Evolutionary conservation across 768 basidiomycete species (phyloP).

Genomic region (Suillus subaureus): DNA sequence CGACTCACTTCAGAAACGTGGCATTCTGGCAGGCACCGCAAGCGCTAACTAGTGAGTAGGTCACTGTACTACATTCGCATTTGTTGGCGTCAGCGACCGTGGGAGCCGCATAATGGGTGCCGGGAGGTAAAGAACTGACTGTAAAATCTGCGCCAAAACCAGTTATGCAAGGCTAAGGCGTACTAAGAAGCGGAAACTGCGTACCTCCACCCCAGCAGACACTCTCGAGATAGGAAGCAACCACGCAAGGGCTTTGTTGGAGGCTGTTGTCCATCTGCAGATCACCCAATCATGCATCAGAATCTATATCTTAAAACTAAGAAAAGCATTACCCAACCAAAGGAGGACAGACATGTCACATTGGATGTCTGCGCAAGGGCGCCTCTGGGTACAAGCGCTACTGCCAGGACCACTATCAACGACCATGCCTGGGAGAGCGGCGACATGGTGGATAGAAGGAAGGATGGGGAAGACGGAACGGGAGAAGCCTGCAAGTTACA

Average conservation of each 20-base stretch:
- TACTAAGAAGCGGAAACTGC: constrained; percentile 20
- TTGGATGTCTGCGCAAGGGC: constrained; percentile 26
- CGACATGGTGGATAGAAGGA: constrained; percentile 16
- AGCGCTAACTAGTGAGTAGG: constrained; percentile 57
- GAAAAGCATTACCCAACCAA: constrained; percentile 28
- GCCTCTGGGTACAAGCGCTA: constrained; percentile 20
- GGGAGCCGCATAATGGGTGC: constrained; percentile 36
- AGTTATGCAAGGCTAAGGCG: constrained; percentile 12
- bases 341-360: constrained; percentile 24
- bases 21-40: constrained; percentile 59
- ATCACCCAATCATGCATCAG: constrained; percentile 1
- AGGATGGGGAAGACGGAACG: background rate
- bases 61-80: constrained; percentile 60
- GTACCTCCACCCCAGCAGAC: constrained; percentile 45
- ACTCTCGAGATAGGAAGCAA: constrained; percentile 46
- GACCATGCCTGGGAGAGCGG: constrained; percentile 13
- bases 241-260: constrained; percentile 47
- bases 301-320: background rate
- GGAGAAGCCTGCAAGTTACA: background rate
- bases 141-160: constrained; percentile 34
- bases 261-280: constrained; percentile 43
- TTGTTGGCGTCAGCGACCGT: constrained; percentile 26
- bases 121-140: constrained; percentile 40
- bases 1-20: constrained; percentile 36
- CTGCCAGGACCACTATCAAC: constrained; percentile 21